Evolutionary conservation across 345 rosid species (phyloP).

Genomic region (Bruguiera parviflora): DNA sequence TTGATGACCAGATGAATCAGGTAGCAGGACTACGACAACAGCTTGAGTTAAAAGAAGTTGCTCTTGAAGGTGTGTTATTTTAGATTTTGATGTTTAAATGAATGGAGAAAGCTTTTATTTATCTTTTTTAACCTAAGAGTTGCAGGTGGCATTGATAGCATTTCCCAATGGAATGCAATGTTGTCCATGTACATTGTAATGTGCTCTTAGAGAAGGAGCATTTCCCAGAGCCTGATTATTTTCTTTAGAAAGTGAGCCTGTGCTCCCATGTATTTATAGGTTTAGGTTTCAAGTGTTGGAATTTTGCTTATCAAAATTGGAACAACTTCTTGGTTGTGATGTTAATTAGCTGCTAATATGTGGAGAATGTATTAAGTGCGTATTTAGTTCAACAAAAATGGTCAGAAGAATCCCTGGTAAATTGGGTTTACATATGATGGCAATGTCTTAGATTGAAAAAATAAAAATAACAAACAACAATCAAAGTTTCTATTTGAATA

Average conservation of each 20-base stretch:
- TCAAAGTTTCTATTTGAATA: not conserved
- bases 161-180: not conserved
- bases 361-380: too few relatives aligned
- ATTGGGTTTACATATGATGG: not conserved
- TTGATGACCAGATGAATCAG: constrained; percentile 57
- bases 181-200: not conserved
- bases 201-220: too few relatives aligned
- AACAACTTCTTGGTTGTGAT: too few relatives aligned
- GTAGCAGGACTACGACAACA: constrained; percentile 65
- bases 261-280: too few relatives aligned
- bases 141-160: not conserved
- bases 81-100: not conserved
- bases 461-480: not conserved
- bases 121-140: not conserved
- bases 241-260: too few relatives aligned
- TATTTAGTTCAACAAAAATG: too few relatives aligned
- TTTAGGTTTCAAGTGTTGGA: too few relatives aligned
- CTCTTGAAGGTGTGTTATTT: constrained; percentile 60
- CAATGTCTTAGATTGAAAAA: not conserved
- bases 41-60: constrained; percentile 63
- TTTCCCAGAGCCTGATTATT: too few relatives aligned
- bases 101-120: not conserved
- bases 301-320: too few relatives aligned
- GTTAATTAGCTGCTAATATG: too few relatives aligned
- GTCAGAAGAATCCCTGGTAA: not conserved